Conservation (phyloP, 345 rosid species). For the Melastoma malabathricum region DNA sequence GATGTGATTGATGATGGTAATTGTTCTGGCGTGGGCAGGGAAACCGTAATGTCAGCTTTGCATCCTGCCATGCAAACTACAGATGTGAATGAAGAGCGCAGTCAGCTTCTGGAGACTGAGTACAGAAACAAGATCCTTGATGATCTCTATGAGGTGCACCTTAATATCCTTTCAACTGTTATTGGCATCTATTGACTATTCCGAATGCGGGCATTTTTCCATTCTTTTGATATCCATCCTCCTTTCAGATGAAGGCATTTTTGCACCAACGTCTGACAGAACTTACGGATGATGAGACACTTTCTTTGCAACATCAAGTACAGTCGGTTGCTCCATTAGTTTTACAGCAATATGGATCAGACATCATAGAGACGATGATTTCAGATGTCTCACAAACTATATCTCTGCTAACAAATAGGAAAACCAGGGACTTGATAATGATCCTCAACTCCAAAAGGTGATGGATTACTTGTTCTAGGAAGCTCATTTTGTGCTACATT, state of each 20-base stretch:
- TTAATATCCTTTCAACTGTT: too few species aligned
- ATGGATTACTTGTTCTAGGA: conserved; percentile 4
- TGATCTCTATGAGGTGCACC: conserved; percentile 70
- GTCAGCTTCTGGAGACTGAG: conserved; percentile 80
- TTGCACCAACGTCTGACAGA: conserved; percentile 64
- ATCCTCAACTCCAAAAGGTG: conserved; percentile 93
- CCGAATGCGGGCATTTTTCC: neutral
- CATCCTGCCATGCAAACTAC: conserved; percentile 22
- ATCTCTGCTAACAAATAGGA: conserved; percentile 67
- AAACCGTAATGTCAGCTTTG: conserved; percentile 20
- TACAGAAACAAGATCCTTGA: conserved; percentile 86
- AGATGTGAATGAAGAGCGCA: conserved; percentile 40
- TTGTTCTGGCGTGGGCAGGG: conserved; percentile 20
- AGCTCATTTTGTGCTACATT: too few species aligned
- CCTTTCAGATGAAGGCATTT: conserved; percentile 69
- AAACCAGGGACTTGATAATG: conserved; percentile 77
- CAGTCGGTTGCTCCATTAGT: conserved; percentile 87
- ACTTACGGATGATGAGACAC: conserved; percentile 56
- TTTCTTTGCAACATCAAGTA: conserved; percentile 84
- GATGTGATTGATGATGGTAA: conserved; percentile 42
- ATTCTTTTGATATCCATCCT: conserved; percentile 1
- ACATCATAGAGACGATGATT: conserved; percentile 60
- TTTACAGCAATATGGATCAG: conserved; percentile 74
- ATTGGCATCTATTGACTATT: neutral
- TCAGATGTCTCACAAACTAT: conserved; percentile 50